Conservation (phyloP, 2,329 filamentous ascomycete genomes). For the Penicillium sp. region DNA sequence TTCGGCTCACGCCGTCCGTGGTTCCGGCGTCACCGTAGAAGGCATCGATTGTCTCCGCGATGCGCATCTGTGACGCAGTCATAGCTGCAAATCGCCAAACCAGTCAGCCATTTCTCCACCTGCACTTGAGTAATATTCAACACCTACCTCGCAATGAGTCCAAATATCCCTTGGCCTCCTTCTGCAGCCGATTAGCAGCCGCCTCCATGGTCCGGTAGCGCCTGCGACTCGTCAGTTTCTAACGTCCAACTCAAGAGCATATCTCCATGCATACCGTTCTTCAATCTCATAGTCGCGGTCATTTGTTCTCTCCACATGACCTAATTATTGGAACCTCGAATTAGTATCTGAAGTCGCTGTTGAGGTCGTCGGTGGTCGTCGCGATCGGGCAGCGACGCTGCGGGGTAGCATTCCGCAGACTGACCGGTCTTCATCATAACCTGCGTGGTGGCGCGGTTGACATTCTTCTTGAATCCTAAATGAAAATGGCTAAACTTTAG, state of each 20-base stretch:
- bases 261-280: conserved; percentile 62
- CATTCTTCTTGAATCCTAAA: conserved; percentile 90
- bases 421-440: conserved; percentile 99
- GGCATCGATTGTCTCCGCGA: conserved; percentile 97
- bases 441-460: conserved; percentile 97
- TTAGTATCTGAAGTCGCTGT: not conserved
- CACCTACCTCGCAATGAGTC: conserved; percentile 84
- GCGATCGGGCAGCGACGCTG: conserved; percentile 13
- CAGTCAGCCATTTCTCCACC: not conserved
- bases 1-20: conserved; percentile 89
- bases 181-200: conserved; percentile 86
- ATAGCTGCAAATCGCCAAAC: conserved; percentile 63
- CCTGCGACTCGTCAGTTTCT: conserved; percentile 48
- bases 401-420: conserved; percentile 24
- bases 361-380: not conserved
- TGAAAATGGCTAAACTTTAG: conserved; percentile 1
- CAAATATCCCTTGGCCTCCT: conserved; percentile 96
- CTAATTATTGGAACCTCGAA: conserved; percentile 39
- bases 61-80: conserved; percentile 99
- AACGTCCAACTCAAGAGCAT: conserved; percentile 3
- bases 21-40: conserved; percentile 97
- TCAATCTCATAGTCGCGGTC: conserved; percentile 99
- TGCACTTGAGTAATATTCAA: not conserved
- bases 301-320: conserved; percentile 97
- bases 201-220: conserved; percentile 98